Evolutionary conservation across 768 basidiomycete genomes (phyloP).

Genomic region (Scleroderma bovista): DNA sequence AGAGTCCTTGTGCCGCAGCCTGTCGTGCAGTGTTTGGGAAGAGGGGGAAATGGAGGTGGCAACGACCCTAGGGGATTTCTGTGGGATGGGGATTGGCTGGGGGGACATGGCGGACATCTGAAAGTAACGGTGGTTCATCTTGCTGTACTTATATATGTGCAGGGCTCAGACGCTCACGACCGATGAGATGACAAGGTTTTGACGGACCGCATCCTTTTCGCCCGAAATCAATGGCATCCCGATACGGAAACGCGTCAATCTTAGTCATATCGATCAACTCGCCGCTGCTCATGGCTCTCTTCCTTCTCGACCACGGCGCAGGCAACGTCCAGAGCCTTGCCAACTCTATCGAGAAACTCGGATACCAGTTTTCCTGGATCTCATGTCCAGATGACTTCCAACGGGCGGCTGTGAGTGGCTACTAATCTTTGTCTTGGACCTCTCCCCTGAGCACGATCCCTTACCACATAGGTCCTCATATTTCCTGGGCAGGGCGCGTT

Average conservation of each 20-base stretch:
- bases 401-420: slow-evolving; percentile 74
- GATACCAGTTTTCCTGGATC: slow-evolving; percentile 89
- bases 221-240: slow-evolving; percentile 4
- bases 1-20: slow-evolving; percentile 35
- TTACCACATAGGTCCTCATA: slow-evolving; percentile 66
- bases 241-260: slow-evolving; percentile 3
- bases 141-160: slow-evolving; percentile 4
- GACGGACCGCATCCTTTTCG: background rate
- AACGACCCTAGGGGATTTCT: slow-evolving; percentile 28
- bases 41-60: slow-evolving; percentile 53
- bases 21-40: slow-evolving; percentile 39
- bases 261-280: background rate
- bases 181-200: too few species aligned
- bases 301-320: slow-evolving; percentile 94
- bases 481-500: slow-evolving; percentile 98
- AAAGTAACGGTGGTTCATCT: slow-evolving; percentile 13
- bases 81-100: slow-evolving; percentile 40
- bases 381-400: slow-evolving; percentile 73
- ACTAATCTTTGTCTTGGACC: slow-evolving; percentile 3
- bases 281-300: slow-evolving; percentile 48
- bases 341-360: slow-evolving; percentile 81
- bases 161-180: background rate
- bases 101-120: slow-evolving; percentile 35
- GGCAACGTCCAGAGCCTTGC: slow-evolving; percentile 93
- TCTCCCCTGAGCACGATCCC: slow-evolving; percentile 2